A percentile compares a stretch with the other conserved stretches of the same genome.
Conservation (phyloP, 2,329 filamentous ascomycete species). For the Penicillium polonicum region DNA sequence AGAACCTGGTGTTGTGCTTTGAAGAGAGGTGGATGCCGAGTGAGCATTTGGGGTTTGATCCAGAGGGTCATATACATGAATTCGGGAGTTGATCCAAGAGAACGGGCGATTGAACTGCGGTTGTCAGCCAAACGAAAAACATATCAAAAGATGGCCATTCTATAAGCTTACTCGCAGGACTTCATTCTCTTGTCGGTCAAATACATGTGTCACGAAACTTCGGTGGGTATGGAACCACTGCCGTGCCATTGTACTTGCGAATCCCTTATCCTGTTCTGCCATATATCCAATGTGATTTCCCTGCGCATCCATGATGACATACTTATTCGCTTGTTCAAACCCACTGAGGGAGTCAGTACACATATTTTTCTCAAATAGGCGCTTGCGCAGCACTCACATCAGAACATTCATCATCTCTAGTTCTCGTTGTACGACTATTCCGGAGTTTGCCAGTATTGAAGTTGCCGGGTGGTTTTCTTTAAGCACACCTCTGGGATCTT, state of each 20-base stretch:
- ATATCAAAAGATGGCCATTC: background rate
- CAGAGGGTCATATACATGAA: constrained; percentile 56
- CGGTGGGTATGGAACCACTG: constrained; percentile 63
- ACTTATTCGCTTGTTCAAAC: constrained; percentile 66
- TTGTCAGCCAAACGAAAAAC: constrained; percentile 9
- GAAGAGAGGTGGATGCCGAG: constrained; percentile 45
- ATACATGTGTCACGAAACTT: constrained; percentile 64
- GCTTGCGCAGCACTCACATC: constrained; percentile 38
- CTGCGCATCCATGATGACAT: constrained; percentile 63
- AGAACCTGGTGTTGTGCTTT: constrained; percentile 46
- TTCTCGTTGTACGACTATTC: constrained; percentile 62
- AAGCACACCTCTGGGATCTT: constrained; percentile 60
- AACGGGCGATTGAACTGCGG: constrained; percentile 60
- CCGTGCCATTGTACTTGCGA: constrained; percentile 56
- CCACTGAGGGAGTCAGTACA: constrained; percentile 40
- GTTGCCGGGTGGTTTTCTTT: constrained; percentile 59
- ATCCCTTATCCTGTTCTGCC: constrained; percentile 61
- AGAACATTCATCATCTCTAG: constrained; percentile 66
- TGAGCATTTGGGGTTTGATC: constrained; percentile 34
- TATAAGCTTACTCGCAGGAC: constrained; percentile 50
- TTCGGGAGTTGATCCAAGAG: constrained; percentile 61
- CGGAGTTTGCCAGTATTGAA: constrained; percentile 59
- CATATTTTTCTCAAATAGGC: background rate
- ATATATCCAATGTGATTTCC: constrained; percentile 65
- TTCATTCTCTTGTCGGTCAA: constrained; percentile 60